phyloP scores from a whole-genome alignment of 1,139 yeast species.

The Lodderomyces theae region DNA sequence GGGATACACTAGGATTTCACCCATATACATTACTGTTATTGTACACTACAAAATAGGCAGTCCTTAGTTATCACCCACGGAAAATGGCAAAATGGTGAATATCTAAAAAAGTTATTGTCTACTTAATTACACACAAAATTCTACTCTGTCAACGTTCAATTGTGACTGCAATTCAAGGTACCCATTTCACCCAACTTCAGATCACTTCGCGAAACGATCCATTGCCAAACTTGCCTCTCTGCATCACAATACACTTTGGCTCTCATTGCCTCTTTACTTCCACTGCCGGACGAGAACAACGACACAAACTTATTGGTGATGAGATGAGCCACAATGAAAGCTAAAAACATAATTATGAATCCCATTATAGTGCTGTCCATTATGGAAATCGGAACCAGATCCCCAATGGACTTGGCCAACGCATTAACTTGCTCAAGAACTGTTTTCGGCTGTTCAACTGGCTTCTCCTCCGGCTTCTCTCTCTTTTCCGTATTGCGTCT shows the following conservation, averaged over 20 bases:
- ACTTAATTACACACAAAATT: too few relatives aligned
- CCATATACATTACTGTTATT: too few relatives aligned
- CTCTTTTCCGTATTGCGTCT: conserved; percentile 19
- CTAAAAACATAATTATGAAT: conserved; percentile 17
- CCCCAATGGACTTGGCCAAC: conserved; percentile 30
- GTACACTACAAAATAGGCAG: too few relatives aligned
- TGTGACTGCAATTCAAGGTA: not conserved
- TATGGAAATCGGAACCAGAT: conserved; percentile 28
- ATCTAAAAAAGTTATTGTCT: too few relatives aligned
- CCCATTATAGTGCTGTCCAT: conserved; percentile 28
- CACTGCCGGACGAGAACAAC: not conserved
- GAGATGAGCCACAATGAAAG: conserved; percentile 14
- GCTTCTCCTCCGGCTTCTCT: conserved; percentile 13
- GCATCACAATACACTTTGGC: conserved; percentile 4
- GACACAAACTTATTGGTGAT: not conserved
- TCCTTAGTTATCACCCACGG: too few relatives aligned
- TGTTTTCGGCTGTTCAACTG: conserved; percentile 12
- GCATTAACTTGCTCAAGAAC: conserved; percentile 22
- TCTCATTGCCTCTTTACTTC: not conserved
- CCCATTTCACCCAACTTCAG: not conserved
- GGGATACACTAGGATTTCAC: too few relatives aligned
- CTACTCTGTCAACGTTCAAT: not conserved
- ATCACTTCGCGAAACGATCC: conserved; percentile 4
- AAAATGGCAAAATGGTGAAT: too few relatives aligned
- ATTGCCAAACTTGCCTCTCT: conserved; percentile 4